Evolutionary conservation across 2,329 filamentous ascomycete species (phyloP), one percentile per base, ranked within the genome.

Genomic region (Colletotrichum zoysiae): DNA sequence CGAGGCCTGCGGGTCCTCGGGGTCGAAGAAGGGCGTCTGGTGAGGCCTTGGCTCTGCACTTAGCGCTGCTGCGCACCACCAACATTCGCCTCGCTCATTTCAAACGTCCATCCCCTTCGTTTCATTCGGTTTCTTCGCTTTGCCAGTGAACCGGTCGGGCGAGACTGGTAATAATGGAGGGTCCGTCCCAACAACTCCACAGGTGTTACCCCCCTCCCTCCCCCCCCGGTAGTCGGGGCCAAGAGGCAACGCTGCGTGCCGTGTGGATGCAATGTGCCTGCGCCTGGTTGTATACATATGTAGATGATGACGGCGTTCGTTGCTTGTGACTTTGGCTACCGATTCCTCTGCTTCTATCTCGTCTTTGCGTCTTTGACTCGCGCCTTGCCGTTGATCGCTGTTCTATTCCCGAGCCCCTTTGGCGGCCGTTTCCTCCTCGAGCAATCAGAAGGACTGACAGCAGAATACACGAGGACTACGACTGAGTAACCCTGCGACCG

Each of bases 1-100:
- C 65, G 30, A 50, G 55, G 16, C 46, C 53, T 30, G 65, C 65
- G 65, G 70, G 65, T 60, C 70, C 59, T 65, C 66, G 65, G 59
- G 65, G 14, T 65, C 64, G 46, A 33, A 18, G 51, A 59, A 38
- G 51, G 50, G 56, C n/a, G 42, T 58, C 38, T 2, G 30, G 56
- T 30, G 56, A 60, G 44, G 60, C 50, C 65, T 72, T 70, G 60
- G 70, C 65, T 50, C 65, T 46, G 55, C 44, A 46, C 58, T 61
- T 69, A 55, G 69, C 69, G 65, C n/a, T 50, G 5, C 65, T 63
- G 48, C 58, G 23, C 51, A 35, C 51, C 33, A 70, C 40, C 56
- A 26, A 23, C 57, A n/a, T 35, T 51, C n/a, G 26, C 46, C 38
- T 33, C 35, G 30, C 38, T 33, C 35, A 23, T 14, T 51, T 38